Percentiles rank a stretch among this genome's conserved stretches.
phyloP scores from a whole-genome alignment of 2,329 filamentous ascomycete genomes.

The Eurotiales sp. region DNA sequence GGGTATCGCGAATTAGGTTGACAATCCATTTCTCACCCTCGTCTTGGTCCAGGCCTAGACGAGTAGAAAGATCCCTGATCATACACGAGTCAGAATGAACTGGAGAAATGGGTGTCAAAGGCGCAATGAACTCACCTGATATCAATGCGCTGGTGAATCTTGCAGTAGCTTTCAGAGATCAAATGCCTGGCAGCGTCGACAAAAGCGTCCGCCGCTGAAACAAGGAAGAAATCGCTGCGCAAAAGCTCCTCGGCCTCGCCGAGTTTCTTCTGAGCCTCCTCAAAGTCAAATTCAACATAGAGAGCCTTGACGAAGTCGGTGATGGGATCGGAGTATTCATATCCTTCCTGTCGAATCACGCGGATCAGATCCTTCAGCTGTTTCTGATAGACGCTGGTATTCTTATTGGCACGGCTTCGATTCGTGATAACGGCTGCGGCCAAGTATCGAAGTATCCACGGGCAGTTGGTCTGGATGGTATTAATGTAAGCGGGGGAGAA shows the following conservation, averaged over 20 bases:
- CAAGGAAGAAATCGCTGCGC: constrained; percentile 92
- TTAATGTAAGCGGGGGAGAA: constrained; percentile 98
- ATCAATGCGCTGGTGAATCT: constrained; percentile 98
- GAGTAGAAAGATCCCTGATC: constrained; percentile 74
- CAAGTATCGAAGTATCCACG: constrained; percentile 93
- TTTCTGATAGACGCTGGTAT: constrained; percentile 84
- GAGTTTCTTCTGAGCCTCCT: constrained; percentile 89
- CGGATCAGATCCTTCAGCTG: constrained; percentile 96
- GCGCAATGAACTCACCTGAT: constrained; percentile 62
- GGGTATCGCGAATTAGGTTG: constrained; percentile 95
- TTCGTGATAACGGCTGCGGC: constrained; percentile 93
- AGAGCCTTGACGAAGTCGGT: constrained; percentile 95
- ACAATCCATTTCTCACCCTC: constrained; percentile 99
- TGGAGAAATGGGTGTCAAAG: not conserved
- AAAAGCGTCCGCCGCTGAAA: constrained; percentile 77
- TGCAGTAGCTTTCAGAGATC: constrained; percentile 99
- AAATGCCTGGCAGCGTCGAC: constrained; percentile 92
- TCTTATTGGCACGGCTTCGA: constrained; percentile 73
- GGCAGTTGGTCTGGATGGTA: constrained; percentile 96
- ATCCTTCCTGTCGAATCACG: constrained; percentile 92
- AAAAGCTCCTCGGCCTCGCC: constrained; percentile 85
- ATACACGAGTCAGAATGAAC: constrained; percentile 17
- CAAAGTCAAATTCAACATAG: constrained; percentile 95
- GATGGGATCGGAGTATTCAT: constrained; percentile 95
- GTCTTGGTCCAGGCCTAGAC: constrained; percentile 85